Conservation (phyloP, 495 filamentous ascomycete genomes). For the Penicillium longicatenatum region DNA sequence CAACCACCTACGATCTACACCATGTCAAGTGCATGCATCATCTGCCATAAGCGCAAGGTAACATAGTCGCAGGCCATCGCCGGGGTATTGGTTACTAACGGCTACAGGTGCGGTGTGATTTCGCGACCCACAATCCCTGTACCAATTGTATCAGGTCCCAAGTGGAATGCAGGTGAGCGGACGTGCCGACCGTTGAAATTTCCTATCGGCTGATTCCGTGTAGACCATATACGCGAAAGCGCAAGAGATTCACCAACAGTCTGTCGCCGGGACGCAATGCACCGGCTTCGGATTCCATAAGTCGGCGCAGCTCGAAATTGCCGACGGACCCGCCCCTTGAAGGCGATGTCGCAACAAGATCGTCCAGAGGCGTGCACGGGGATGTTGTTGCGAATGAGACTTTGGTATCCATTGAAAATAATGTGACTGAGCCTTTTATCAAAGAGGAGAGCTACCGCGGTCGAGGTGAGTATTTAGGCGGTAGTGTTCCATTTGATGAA, state of each 20-base stretch:
- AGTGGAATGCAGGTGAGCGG: conserved; percentile 30
- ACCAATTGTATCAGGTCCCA: conserved; percentile 33
- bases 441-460: conserved; percentile 36
- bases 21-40: conserved; percentile 34
- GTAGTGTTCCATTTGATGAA: conserved; percentile 35
- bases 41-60: conserved; percentile 36
- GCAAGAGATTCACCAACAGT: conserved; percentile 34
- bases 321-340: conserved; percentile 20
- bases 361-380: conserved; percentile 3
- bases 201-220: background rate
- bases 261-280: conserved; percentile 25
- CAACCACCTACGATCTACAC: conserved; percentile 15
- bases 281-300: conserved; percentile 18
- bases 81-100: background rate
- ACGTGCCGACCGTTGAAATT: background rate
- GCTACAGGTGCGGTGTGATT: conserved; percentile 30
- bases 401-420: background rate
- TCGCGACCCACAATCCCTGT: conserved; percentile 33
- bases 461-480: conserved; percentile 31
- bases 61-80: background rate
- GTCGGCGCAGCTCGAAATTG: conserved; percentile 25
- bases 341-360: conserved; percentile 1
- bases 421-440: conserved; percentile 20
- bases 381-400: conserved; percentile 7
- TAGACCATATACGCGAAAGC: conserved; percentile 33